Base-by-base conservation (phyloP, 345 rosid species). In the Turnera subulata region DNA sequence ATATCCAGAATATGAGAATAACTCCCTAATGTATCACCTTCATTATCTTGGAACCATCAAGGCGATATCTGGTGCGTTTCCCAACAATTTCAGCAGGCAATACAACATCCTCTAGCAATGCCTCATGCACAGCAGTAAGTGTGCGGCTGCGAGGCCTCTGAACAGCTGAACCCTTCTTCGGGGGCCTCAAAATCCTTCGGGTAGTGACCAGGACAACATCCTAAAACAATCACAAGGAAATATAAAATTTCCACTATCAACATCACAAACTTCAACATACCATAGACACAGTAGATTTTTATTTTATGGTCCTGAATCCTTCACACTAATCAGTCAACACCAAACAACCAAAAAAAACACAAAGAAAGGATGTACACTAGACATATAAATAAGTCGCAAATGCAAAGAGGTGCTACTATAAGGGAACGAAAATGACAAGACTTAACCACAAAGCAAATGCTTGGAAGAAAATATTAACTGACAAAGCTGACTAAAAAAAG, bases 41-140 rank as follows among this genome's bases (percentile, higher is more conserved):
- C 84, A 81, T 85, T 58, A 84, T 80, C 75, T 88, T 91, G 53
- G 95, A 68, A 17, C 98, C 96, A 46, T 91, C 98, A 43, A 88
- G 50, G 56, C 90, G 64, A 62, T 85, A 85, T 79, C 88, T 84
- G 17, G 62, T 65, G 0, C 91, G 88, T 73, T 88, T 88, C 47
- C 96, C 98, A n/a, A 88, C 91, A 79, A 88, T 91, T 80, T 91
- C 96, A 19, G 98, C 96, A 9, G 96, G 96, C 52, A 80, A 56
- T 15, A 88, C 98, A 56, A 91, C 29, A 52, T 52, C 56, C 56
- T 52, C 98, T 2, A 91, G 79, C 77, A 84, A 84, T n/a, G 54
- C 54, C 16, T 50, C 54, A 50, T 25, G 38, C 33, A 50, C 54
- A 2, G 54, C 17, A 50, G 54, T 50, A 6, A 50, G 54, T n/a